Evolutionary conservation across 2,329 filamentous ascomycete species (phyloP), one percentile per base, ranked within the genome.

Genomic region (Ambrosiella beaveri): DNA sequence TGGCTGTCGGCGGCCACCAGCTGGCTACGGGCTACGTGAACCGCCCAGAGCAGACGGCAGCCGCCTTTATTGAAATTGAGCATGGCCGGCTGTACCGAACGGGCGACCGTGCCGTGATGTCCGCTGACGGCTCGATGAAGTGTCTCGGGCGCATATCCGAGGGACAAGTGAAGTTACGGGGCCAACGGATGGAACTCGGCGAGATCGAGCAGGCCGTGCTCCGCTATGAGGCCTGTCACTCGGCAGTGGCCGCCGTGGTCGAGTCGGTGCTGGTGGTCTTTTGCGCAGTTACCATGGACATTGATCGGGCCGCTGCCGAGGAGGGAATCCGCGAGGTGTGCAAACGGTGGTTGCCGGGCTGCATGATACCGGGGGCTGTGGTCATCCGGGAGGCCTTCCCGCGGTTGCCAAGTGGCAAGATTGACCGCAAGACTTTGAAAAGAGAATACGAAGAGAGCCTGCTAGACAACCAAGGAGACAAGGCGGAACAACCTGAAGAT

Each of bases 111-210:
- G 90, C 86, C 3, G 77, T 79, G 19, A 75, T 95, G 54, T 75
- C 77, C 1, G 63, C 74, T 0, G 75, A 85, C 61, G 87, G 88
- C 0, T 79, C 76, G 0, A 74, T 96, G n/a, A 86, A 95, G 67
- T 94, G 87, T 65, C 75, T 90, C 39, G 90, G 90, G 0, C 82
- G 90, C 9, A 82, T 95, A 11, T 78, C 79, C 1, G 80, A 81
- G 54, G 88, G 87, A 0, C 90, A 96, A 68, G 82, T 95, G 55
- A 95, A 95, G 69, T 74, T 95, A 7, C 79, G 88, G 57, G 89
- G 89, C 1, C 89, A 95, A 68, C 77, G 88, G 54, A 78, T 94
- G 55, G 86, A 93, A 65, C 77, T 93, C 3, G 86, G 86, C 0
- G 88, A 90, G 65, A 75, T 89, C 17, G 86, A 91, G 65, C 80